Conservation (phyloP, 441 rosid genomes). For the Adansonia grandidieri region DNA sequence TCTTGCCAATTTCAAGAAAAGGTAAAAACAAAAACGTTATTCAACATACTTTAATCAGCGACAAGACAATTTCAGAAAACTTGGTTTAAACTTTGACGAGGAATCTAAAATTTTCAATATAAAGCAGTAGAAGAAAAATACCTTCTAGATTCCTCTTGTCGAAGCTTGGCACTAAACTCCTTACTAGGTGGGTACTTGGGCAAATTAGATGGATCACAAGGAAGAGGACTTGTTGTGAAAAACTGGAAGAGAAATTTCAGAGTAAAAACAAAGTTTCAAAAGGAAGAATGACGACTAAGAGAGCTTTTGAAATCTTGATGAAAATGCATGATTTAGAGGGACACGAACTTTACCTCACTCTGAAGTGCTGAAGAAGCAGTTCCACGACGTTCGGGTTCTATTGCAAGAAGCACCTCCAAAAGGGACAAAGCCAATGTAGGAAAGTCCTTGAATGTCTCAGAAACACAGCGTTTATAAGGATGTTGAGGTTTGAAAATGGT, state of each 20-base stretch:
- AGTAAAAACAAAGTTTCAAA: constrained; percentile 4
- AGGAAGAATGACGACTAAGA: constrained; percentile 32
- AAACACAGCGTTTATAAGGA: constrained; percentile 72
- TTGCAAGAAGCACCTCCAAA: constrained; percentile 69
- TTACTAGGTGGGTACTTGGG: constrained; percentile 84
- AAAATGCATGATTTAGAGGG: background rate
- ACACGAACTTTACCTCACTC: constrained; percentile 57
- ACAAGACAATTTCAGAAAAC: background rate
- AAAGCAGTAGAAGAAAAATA: constrained; percentile 28
- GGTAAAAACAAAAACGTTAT: background rate
- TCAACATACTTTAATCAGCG: background rate
- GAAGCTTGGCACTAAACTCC: constrained; percentile 75
- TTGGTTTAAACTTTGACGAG: background rate
- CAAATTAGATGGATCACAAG: constrained; percentile 75
- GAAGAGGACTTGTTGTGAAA: constrained; percentile 74
- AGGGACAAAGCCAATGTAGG: constrained; percentile 73
- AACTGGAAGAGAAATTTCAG: constrained; percentile 49
- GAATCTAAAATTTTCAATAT: background rate
- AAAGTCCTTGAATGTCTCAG: constrained; percentile 74
- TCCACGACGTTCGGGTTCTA: constrained; percentile 80
- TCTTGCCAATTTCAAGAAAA: too few relatives aligned
- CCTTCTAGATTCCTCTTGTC: constrained; percentile 74
- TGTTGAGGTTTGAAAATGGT: constrained; percentile 90
- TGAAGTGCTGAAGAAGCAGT: constrained; percentile 67
- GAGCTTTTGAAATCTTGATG: constrained; percentile 41